A percentile compares a stretch with the other conserved stretches of the same genome.
Evolutionary conservation across 2,329 filamentous ascomycete genomes (phyloP).

Genomic region (Fusarium floridanum): DNA sequence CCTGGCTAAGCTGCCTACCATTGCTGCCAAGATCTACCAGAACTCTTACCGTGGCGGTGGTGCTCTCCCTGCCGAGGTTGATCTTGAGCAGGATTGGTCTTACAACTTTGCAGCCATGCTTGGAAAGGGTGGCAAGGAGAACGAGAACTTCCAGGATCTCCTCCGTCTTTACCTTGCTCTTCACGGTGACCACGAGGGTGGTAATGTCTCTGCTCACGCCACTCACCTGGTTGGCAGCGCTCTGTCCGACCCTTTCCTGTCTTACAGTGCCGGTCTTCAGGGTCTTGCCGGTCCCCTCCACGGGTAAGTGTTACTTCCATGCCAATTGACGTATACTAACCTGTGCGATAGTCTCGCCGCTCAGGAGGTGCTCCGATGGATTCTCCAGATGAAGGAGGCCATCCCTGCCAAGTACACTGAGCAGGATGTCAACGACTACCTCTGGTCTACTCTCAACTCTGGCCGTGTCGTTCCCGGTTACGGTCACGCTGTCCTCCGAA

Average conservation of each 20-base stretch:
- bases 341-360: conserved; percentile 76
- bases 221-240: conserved; percentile 96
- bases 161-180: conserved; percentile 94
- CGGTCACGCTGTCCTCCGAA: conserved; percentile 94
- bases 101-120: conserved; percentile 99
- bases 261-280: conserved; percentile 94
- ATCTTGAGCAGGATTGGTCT: conserved; percentile 92
- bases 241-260: conserved; percentile 93
- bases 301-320: conserved; percentile 60
- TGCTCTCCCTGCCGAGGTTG: conserved; percentile 80
- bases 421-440: conserved; percentile 86
- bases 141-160: conserved; percentile 95
- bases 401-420: conserved; percentile 85
- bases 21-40: conserved; percentile 98
- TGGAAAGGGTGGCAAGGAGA: conserved; percentile 87
- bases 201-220: conserved; percentile 95
- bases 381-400: conserved; percentile 91
- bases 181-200: conserved; percentile 97
- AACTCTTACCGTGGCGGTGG: conserved; percentile 84
- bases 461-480: conserved; percentile 96
- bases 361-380: conserved; percentile 97
- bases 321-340: not conserved
- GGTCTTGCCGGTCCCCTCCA: conserved; percentile 87
- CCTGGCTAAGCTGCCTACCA: conserved; percentile 94
- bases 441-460: conserved; percentile 93